Conservation (phyloP, 179 eudicot genomes). For the Silene noctiflora region DNA sequence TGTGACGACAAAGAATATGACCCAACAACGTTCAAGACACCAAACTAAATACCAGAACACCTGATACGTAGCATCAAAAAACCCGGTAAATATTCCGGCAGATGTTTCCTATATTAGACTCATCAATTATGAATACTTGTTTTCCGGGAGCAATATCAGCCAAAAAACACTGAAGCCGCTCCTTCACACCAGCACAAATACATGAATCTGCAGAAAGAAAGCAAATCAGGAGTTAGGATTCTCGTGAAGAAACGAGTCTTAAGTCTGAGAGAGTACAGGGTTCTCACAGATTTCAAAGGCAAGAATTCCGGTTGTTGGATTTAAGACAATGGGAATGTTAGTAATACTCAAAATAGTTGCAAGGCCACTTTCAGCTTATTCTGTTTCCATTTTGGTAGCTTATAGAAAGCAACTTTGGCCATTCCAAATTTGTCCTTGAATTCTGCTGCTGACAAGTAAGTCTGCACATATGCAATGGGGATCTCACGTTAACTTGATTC, state of each 20-base stretch:
- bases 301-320: slow-evolving; percentile 21
- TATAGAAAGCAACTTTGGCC: slow-evolving; percentile 71
- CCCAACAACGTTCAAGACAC: slow-evolving; percentile 24
- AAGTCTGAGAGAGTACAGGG: slow-evolving; percentile 8
- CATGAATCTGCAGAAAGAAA: slow-evolving; percentile 33
- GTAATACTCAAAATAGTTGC: slow-evolving; percentile 56
- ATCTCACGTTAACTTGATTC: slow-evolving; percentile 8
- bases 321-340: slow-evolving; percentile 6
- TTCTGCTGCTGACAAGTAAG: slow-evolving; percentile 71
- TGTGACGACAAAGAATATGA: slow-evolving; percentile 51
- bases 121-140: slow-evolving; percentile 32
- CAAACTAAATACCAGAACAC: slow-evolving; percentile 20
- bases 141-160: slow-evolving; percentile 64
- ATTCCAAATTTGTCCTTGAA: slow-evolving; percentile 86
- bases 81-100: slow-evolving; percentile 12
- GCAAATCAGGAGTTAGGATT: slow-evolving; percentile 11
- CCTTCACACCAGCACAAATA: slow-evolving; percentile 38
- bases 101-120: slow-evolving; percentile 20
- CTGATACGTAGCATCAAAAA: not conserved
- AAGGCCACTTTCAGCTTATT: slow-evolving; percentile 80
- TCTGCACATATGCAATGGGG: slow-evolving; percentile 36
- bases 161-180: slow-evolving; percentile 64
- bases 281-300: slow-evolving; percentile 33
- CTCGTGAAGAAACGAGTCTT: not conserved
- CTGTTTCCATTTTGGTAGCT: slow-evolving; percentile 95